Evolutionary conservation across 2,329 filamentous ascomycete genomes (phyloP).

Genomic region (Phialophora chinensis): DNA sequence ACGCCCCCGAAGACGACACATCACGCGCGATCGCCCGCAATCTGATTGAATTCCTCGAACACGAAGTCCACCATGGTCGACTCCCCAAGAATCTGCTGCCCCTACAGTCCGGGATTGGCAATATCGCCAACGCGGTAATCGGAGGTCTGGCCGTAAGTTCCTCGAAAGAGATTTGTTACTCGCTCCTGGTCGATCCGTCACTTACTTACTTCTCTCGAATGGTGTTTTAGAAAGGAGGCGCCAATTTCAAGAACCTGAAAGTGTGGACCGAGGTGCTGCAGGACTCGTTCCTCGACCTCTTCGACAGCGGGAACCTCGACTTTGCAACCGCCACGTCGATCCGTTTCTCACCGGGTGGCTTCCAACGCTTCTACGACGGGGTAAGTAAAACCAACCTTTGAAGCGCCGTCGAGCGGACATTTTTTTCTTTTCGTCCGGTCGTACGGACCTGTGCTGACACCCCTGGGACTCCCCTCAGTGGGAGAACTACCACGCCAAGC

Average conservation of each 20-base stretch:
- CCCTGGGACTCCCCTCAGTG: conserved; percentile 51
- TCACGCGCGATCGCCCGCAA: conserved; percentile 77
- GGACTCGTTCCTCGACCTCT: conserved; percentile 90
- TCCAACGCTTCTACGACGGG: conserved; percentile 82
- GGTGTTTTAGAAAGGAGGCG: conserved; percentile 58
- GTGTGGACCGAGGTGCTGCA: conserved; percentile 95
- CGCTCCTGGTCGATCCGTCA: neutral
- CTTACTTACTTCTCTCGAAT: neutral
- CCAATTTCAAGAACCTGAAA: conserved; percentile 84
- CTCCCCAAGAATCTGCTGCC: conserved; percentile 78
- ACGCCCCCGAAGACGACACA: conserved; percentile 74
- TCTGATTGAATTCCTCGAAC: conserved; percentile 83
- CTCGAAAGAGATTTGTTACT: neutral
- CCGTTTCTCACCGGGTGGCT: conserved; percentile 88
- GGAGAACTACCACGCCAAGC: conserved; percentile 78
- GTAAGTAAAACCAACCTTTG: conserved; percentile 13
- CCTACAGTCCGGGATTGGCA: conserved; percentile 86
- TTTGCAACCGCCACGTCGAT: conserved; percentile 90
- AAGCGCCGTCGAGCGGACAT: neutral
- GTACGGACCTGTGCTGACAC: neutral
- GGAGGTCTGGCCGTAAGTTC: conserved; percentile 68
- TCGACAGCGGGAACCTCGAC: conserved; percentile 84
- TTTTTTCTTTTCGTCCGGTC: too few species aligned
- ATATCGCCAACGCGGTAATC: conserved; percentile 90
- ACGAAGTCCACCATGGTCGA: conserved; percentile 79